Conservation (phyloP, 176 grass and related monocot genomes). For the Puya raimondii region DNA sequence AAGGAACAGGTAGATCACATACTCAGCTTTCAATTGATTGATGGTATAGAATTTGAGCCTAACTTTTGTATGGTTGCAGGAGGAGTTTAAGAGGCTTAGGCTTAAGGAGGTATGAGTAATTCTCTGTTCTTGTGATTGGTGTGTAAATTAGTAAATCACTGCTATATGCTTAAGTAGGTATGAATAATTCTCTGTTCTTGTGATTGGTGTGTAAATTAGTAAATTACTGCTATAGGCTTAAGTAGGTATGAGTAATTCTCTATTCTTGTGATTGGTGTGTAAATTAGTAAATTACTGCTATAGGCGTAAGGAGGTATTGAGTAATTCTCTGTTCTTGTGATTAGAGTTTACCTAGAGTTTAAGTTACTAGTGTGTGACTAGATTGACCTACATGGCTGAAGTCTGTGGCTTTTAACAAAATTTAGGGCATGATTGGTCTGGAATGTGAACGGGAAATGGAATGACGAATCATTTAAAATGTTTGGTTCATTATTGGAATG, state of each 20-base stretch:
- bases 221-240: slow-evolving; percentile 24
- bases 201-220: too few relatives aligned
- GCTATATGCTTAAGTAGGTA: slow-evolving; percentile 56
- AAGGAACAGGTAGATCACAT: slow-evolving; percentile 49
- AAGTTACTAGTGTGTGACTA: not conserved
- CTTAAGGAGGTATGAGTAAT: slow-evolving; percentile 49
- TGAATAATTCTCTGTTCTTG: too few relatives aligned
- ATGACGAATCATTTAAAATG: too few relatives aligned
- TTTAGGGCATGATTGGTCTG: too few relatives aligned
- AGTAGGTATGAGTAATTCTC: slow-evolving; percentile 35
- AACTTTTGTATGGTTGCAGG: slow-evolving; percentile 33
- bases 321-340: too few relatives aligned
- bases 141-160: too few relatives aligned
- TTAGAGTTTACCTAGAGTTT: too few relatives aligned
- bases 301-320: slow-evolving; percentile 59
- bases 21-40: not conserved
- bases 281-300: too few relatives aligned
- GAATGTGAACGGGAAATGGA: too few relatives aligned
- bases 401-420: not conserved
- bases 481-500: too few relatives aligned
- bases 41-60: not conserved
- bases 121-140: too few relatives aligned
- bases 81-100: slow-evolving; percentile 46
- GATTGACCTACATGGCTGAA: not conserved
- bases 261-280: too few relatives aligned